Base-by-base conservation (phyloP, 208 protist genomes). In the Blechomonas ayalai region DNA sequence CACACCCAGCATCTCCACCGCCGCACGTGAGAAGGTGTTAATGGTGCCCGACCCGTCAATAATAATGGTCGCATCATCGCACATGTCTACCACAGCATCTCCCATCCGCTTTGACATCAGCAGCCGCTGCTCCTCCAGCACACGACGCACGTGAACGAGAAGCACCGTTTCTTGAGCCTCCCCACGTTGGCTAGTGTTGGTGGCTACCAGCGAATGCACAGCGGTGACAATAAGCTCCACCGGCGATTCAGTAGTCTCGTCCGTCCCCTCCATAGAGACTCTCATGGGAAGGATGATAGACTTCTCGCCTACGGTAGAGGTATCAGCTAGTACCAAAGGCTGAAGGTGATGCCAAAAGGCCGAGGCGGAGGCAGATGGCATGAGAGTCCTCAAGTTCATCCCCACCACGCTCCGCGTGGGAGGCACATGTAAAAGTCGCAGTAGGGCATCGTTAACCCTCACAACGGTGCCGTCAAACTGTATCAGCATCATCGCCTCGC, bases 41-140 rank as follows among this genome's bases (percentile, higher is more conserved):
- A 76, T 43, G 19, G 29, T 67, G 36, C 68, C 62, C 19, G 26
- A 43, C 5, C 5, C 20, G 52, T 58, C 36, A 25, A 69, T 47
- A n/a, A 56, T 40, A 18, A 73, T 23, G 16, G 22, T 27, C n/a
- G 43, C 40, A 41, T 49, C 7, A 24, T 20, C 9, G 15, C 27
- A 40, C 6, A 52, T 15, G 22, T 47, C 43, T 9, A 59, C 16
- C n/a, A 29, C 38, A 6, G 20, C 23, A 6, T 31, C 15, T 16
- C 7, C 16, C 6, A 16, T 29, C 12, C 37, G 22, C 48, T 23
- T 54, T 7, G 15, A 37, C 37, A 36, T 20, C 13, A n/a, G 9
- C 12, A 32, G 15, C 16, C 16, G n/a, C 48, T 50, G 24, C 24
- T 66, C 13, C 57, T 40, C n/a, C 22, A 13, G 26, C 24, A 67